phyloP scores from a whole-genome alignment of 2,329 filamentous ascomycete species.

The Aspergillus unguis region DNA sequence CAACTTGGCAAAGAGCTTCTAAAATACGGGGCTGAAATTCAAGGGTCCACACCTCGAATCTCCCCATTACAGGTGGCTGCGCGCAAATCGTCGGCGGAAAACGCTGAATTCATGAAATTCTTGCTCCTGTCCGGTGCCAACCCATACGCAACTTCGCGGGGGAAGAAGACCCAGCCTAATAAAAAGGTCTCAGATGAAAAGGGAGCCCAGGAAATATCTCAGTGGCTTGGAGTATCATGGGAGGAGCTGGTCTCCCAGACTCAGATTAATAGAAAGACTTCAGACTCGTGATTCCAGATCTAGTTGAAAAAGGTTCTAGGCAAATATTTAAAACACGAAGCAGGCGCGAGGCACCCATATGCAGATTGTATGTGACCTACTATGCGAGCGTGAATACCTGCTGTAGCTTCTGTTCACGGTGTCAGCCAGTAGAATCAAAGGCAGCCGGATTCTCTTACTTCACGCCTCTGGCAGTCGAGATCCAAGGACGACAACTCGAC shows the following conservation, averaged over 20 bases:
- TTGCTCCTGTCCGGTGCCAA: neutral
- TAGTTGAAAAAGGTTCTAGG: neutral
- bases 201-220: neutral
- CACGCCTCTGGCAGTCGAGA: neutral
- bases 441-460: neutral
- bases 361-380: neutral
- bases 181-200: neutral
- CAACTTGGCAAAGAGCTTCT: neutral
- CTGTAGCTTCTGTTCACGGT: neutral
- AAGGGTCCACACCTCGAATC: neutral
- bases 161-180: neutral
- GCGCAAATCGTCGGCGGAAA: neutral
- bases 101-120: slow-evolving; percentile 6
- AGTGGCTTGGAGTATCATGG: slow-evolving; percentile 6
- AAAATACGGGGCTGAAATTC: neutral
- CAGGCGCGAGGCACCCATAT: neutral
- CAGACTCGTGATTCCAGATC: neutral
- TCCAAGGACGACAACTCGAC: neutral
- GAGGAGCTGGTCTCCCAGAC: slow-evolving; percentile 1
- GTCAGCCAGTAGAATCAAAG: neutral
- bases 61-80: slow-evolving; percentile 1
- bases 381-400: neutral
- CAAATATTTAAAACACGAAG: neutral
- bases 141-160: neutral
- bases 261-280: neutral